Conservation (phyloP, 768 basidiomycete genomes). For the Rhizopogon sp. region DNA sequence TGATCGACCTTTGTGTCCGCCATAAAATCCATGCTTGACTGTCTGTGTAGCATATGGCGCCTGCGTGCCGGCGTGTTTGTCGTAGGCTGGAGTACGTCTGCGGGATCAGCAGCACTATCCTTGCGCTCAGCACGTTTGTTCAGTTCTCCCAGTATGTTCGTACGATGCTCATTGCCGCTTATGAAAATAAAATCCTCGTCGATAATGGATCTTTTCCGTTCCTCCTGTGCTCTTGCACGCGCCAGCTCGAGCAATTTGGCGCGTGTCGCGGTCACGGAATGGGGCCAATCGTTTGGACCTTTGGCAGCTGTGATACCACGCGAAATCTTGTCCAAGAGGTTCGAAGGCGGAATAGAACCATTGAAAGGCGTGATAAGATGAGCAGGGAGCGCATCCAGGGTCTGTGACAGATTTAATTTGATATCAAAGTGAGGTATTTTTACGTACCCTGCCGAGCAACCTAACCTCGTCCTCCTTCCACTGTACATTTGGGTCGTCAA, state of each 20-base stretch:
- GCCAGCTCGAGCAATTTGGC: slow-evolving; percentile 77
- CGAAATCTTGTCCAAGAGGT: slow-evolving; percentile 83
- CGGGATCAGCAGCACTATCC: slow-evolving; percentile 20
- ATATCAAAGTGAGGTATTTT: background rate
- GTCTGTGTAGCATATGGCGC: slow-evolving; percentile 62
- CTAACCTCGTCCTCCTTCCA: slow-evolving; percentile 74
- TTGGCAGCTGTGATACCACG: slow-evolving; percentile 72
- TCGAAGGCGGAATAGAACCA: slow-evolving; percentile 78
- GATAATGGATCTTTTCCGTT: slow-evolving; percentile 35
- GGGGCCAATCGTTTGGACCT: slow-evolving; percentile 75
- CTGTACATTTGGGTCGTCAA: slow-evolving; percentile 58
- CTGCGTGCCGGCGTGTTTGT: slow-evolving; percentile 43
- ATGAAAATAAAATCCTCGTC: slow-evolving; percentile 39
- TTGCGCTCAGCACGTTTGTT: slow-evolving; percentile 2
- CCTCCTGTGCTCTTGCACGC: slow-evolving; percentile 58
- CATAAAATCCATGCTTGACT: slow-evolving; percentile 88
- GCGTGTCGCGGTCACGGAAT: slow-evolving; percentile 77
- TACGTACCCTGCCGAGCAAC: slow-evolving; percentile 59
- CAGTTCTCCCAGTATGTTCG: background rate
- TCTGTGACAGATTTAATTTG: slow-evolving; percentile 34
- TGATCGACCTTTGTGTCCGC: slow-evolving; percentile 37
- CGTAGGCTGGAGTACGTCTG: slow-evolving; percentile 40
- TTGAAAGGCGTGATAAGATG: slow-evolving; percentile 87
- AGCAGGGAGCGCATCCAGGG: slow-evolving; percentile 76
- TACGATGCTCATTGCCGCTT: background rate